Evolutionary conservation across 2,329 filamentous ascomycete species (phyloP).

Genomic region (Fonsecaea multimorphosa): DNA sequence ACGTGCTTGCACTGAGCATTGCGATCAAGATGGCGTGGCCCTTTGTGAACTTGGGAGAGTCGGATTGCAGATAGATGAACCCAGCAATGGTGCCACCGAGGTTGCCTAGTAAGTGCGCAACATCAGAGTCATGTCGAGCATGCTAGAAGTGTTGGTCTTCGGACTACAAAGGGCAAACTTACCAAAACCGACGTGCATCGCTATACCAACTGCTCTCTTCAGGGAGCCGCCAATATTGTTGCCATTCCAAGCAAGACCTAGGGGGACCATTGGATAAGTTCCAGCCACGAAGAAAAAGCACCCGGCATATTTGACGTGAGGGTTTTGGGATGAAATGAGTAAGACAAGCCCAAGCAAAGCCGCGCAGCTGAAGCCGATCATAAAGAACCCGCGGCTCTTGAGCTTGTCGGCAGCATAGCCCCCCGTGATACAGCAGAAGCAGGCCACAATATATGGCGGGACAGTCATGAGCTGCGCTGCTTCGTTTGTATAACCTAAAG

Average conservation of each 20-base stretch:
- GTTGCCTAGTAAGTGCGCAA: slow-evolving; percentile 50
- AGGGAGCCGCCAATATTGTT: slow-evolving; percentile 90
- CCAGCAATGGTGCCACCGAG: slow-evolving; percentile 40
- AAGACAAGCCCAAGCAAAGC: slow-evolving; percentile 80
- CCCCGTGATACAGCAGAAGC: slow-evolving; percentile 58
- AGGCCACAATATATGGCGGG: slow-evolving; percentile 68
- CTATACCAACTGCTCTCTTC: slow-evolving; percentile 87
- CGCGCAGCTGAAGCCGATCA: slow-evolving; percentile 71
- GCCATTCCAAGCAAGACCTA: slow-evolving; percentile 84
- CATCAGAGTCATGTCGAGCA: slow-evolving; percentile 3
- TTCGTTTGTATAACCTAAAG: slow-evolving; percentile 60
- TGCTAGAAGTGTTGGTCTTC: not conserved
- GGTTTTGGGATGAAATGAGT: slow-evolving; percentile 66
- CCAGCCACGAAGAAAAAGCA: slow-evolving; percentile 84
- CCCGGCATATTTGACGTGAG: slow-evolving; percentile 78
- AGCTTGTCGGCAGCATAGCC: slow-evolving; percentile 67
- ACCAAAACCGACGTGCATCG: slow-evolving; percentile 89
- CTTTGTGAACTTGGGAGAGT: slow-evolving; percentile 61
- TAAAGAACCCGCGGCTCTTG: slow-evolving; percentile 69
- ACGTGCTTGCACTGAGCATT: slow-evolving; percentile 74
- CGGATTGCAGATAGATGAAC: slow-evolving; percentile 73
- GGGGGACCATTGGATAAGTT: slow-evolving; percentile 85
- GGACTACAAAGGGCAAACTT: slow-evolving; percentile 74
- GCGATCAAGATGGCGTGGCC: slow-evolving; percentile 75
- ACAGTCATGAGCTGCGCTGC: slow-evolving; percentile 70